Conservation (phyloP, 148 eudicot genomes). For the Chenopodium formosanum region DNA sequence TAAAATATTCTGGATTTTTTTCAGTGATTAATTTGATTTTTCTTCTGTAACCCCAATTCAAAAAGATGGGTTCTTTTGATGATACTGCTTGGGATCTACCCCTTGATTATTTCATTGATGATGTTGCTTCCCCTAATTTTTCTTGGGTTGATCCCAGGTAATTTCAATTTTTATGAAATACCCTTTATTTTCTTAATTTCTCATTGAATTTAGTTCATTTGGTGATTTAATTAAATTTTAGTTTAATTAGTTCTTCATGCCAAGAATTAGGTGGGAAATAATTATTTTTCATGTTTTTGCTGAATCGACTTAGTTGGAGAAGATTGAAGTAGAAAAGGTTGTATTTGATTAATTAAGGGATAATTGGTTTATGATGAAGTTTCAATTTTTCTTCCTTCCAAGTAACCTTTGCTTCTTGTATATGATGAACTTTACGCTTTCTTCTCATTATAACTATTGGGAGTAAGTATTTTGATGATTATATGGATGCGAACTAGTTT, state of each 20-base stretch:
- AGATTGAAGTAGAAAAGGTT: background rate
- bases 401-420: too few species aligned
- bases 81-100: slow-evolving; percentile 44
- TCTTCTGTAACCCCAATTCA: background rate
- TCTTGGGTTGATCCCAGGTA: slow-evolving; percentile 51
- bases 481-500: background rate
- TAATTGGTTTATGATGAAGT: background rate
- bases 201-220: background rate
- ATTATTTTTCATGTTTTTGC: background rate
- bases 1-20: too few species aligned
- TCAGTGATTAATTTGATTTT: slow-evolving; percentile 1
- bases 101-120: slow-evolving; percentile 55
- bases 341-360: background rate
- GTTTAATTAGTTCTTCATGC: background rate
- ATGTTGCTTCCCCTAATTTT: slow-evolving; percentile 48
- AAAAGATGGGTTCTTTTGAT: slow-evolving; percentile 48
- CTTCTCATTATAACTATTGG: background rate
- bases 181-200: background rate
- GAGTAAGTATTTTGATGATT: background rate
- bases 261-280: too few species aligned
- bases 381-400: background rate
- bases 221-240: background rate
- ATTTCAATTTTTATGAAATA: background rate
- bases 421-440: background rate
- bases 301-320: background rate